phyloP scores from a whole-genome alignment of 352 stramenopile species.

The Thalassiosira delicatula region DNA sequence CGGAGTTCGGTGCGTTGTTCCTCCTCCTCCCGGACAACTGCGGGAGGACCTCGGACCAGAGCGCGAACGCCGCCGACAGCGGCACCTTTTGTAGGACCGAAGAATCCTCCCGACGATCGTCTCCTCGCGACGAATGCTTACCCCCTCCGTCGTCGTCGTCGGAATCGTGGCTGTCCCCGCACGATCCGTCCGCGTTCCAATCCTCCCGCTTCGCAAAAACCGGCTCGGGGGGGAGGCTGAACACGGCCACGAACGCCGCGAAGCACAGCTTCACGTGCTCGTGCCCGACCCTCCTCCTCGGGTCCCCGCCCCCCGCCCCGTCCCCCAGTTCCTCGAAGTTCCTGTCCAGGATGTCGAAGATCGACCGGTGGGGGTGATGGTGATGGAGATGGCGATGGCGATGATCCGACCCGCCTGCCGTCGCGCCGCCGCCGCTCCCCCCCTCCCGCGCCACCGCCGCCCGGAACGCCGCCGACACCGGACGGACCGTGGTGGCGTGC shows the following conservation, averaged over 20 bases:
- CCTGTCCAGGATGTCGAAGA: slow-evolving; percentile 74
- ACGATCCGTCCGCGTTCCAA: slow-evolving; percentile 1
- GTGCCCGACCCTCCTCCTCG: slow-evolving; percentile 40
- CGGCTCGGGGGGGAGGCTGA: slow-evolving; percentile 54
- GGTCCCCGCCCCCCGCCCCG: background rate
- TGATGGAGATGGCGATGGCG: no score
- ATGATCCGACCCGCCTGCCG: no score
- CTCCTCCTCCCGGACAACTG: background rate
- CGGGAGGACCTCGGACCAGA: slow-evolving; percentile 62
- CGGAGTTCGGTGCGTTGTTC: slow-evolving; percentile 25
- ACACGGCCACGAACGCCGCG: slow-evolving; percentile 69
- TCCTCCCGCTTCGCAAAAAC: slow-evolving; percentile 2
- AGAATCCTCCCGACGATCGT: slow-evolving; percentile 8
- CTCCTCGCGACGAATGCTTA: background rate
- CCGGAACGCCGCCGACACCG: slow-evolving; percentile 42
- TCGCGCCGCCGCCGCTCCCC: slow-evolving; percentile 21
- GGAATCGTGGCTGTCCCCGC: slow-evolving; percentile 16
- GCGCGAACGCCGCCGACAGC: slow-evolving; percentile 57
- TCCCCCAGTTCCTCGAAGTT: slow-evolving; percentile 69
- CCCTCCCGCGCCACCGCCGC: slow-evolving; percentile 33
- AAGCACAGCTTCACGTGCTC: slow-evolving; percentile 75
- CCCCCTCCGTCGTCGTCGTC: slow-evolving; percentile 3
- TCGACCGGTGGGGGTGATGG: slow-evolving; percentile 64
- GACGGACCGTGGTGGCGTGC: slow-evolving; percentile 41
- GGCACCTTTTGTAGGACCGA: slow-evolving; percentile 52